Conservation (phyloP, 306 rosid species). For the Pterocarpus macrocarpus region DNA sequence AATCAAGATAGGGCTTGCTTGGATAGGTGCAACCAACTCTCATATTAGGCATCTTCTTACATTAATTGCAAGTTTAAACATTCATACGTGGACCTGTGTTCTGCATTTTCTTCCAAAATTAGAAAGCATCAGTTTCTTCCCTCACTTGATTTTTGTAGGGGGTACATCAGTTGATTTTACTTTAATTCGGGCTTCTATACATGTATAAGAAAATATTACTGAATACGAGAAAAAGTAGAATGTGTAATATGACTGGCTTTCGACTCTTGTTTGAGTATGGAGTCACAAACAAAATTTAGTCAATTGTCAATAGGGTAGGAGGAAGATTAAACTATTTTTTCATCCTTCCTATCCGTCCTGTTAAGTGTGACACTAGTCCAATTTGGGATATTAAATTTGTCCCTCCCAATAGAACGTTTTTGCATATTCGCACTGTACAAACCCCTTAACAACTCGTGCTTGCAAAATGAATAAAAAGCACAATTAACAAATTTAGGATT, state of each 20-base stretch:
- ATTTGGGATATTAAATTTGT: too few species aligned
- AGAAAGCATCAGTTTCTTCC: conserved; percentile 8
- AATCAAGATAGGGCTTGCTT: background rate
- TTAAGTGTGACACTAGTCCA: too few species aligned
- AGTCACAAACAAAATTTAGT: too few species aligned
- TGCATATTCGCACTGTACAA: background rate
- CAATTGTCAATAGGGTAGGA: too few species aligned
- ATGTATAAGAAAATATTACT: background rate
- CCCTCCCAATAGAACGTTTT: background rate
- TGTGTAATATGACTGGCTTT: too few species aligned
- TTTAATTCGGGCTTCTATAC: background rate
- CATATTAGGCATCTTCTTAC: conserved; percentile 4
- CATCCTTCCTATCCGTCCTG: too few species aligned
- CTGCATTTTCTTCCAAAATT: conserved; percentile 24
- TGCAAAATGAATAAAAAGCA: background rate
- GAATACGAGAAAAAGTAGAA: too few species aligned
- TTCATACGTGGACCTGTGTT: conserved; percentile 29
- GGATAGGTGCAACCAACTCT: conserved; percentile 52
- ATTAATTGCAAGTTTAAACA: conserved; percentile 36
- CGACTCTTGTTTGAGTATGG: too few species aligned
- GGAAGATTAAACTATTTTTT: too few species aligned
- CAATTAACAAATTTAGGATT: background rate
- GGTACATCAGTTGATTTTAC: background rate
- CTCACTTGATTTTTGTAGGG: background rate
- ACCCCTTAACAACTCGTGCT: background rate